These are phyloP conservation scores for Acaromyces ingoldii DNA, from an alignment of 1,284 basidiomycete species.

Conservation along the genomic window DNA sequence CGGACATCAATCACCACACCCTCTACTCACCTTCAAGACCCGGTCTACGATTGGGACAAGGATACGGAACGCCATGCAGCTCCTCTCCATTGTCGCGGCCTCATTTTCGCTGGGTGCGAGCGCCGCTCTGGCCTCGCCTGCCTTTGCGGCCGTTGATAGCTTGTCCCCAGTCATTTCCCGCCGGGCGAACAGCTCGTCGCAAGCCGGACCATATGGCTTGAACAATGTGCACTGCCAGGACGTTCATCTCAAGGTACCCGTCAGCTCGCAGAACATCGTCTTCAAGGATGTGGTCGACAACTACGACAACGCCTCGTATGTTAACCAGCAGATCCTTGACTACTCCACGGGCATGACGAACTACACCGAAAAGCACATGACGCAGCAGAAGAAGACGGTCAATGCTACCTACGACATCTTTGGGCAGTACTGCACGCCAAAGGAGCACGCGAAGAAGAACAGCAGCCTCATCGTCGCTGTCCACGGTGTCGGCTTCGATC, in stretches of 20 bases:
- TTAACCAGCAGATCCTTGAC: conserved; percentile 19
- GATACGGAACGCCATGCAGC: no score
- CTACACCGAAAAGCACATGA: conserved; percentile 17
- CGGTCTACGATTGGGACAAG: no score
- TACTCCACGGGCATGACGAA: conserved; percentile 14
- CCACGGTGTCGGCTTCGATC: conserved; percentile 31
- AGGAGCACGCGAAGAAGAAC: conserved; percentile 4
- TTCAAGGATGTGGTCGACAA: conserved; percentile 21
- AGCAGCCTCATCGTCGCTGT: conserved; percentile 20
- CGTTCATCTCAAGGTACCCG: conserved; percentile 12
- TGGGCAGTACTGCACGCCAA: conserved; percentile 24
- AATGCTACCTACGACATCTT: conserved; percentile 18
- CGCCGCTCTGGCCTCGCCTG: no score
- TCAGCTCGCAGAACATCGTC: conserved; percentile 17
- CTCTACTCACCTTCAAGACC: no score
- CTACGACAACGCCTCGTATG: conserved; percentile 25
- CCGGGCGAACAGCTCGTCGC: no score
- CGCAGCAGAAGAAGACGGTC: conserved; percentile 2
- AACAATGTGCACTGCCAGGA: conserved; percentile 18
- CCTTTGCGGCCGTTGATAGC: no score
- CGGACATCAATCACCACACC: no score
- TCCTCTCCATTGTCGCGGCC: no score
- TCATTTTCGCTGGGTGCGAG: no score
- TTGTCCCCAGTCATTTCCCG: no score
- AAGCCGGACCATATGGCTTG: conserved; percentile 23